Percentiles rank a stretch among this genome's conserved stretches.
phyloP scores from a whole-genome alignment of 306 rosid genomes.

The Castanea sativa region DNA sequence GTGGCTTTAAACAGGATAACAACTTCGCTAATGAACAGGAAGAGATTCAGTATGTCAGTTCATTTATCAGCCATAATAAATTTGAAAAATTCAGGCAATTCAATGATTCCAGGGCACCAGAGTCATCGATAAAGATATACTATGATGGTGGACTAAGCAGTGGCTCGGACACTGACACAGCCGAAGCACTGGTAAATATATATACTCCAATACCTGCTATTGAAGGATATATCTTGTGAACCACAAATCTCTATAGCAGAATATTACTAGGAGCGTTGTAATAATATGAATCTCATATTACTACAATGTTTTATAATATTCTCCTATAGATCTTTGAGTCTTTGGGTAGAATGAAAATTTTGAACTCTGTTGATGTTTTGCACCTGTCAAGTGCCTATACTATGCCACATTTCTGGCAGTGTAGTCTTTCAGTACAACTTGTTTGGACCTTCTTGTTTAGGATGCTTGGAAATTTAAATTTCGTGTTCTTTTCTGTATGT shows the following conservation, averaged over 20 bases:
- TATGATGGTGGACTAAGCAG: constrained; percentile 21
- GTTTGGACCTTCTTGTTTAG: neutral
- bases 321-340: constrained; percentile 10
- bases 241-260: constrained; percentile 2
- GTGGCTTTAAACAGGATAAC: neutral
- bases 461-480: constrained; percentile 7
- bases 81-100: constrained; percentile 6
- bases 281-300: constrained; percentile 8
- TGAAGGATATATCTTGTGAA: neutral
- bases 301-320: constrained; percentile 18
- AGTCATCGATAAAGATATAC: constrained; percentile 22
- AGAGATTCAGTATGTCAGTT: constrained; percentile 5
- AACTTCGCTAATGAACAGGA: constrained; percentile 17
- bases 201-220: constrained; percentile 4
- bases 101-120: neutral
- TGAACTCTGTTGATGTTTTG: constrained; percentile 13
- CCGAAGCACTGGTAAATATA: constrained; percentile 37
- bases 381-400: neutral
- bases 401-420: neutral
- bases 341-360: constrained; percentile 1
- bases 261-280: constrained; percentile 10
- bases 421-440: neutral
- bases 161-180: constrained; percentile 37
- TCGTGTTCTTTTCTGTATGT: neutral
- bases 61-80: neutral